Percentiles rank a stretch among this genome's conserved stretches.
These are phyloP conservation scores for Pontederia paniculata DNA, from an alignment of 176 grass and related monocot species.

Conservation along the genomic window DNA sequence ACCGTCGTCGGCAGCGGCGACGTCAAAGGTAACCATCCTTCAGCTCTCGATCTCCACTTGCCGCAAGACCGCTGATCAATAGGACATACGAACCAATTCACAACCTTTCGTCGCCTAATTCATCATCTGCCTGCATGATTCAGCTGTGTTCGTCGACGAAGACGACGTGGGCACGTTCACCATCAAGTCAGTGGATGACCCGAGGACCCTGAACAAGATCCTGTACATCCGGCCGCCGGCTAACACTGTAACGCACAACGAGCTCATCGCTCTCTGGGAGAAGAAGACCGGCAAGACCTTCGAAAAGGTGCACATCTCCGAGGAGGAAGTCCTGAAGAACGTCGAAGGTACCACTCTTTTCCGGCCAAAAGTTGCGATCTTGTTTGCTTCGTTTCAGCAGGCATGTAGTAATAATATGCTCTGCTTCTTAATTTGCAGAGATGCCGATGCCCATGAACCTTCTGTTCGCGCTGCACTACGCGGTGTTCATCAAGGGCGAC, in stretches of 20 bases:
- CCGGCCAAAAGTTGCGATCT: background rate
- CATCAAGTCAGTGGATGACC: no score
- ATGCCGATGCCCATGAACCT: slow-evolving; percentile 14
- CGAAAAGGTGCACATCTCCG: background rate
- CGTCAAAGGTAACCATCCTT: no score
- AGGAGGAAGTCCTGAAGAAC: slow-evolving; percentile 6
- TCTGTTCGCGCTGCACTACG: slow-evolving; percentile 28
- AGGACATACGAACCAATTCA: no score
- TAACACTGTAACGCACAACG: background rate
- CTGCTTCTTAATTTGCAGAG: background rate
- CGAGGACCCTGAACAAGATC: slow-evolving; percentile 2
- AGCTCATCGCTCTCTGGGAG: slow-evolving; percentile 1
- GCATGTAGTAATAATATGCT: background rate
- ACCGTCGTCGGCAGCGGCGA: no score
- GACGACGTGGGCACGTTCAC: slow-evolving; percentile 8
- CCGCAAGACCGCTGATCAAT: no score
- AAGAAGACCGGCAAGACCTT: no score
- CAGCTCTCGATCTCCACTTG: no score
- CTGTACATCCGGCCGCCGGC: background rate
- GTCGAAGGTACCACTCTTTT: background rate
- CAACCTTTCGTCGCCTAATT: no score
- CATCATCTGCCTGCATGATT: no score
- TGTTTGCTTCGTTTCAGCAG: background rate
- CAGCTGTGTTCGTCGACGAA: slow-evolving; percentile 4
- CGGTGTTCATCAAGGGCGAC: no score